Evolutionary conservation across 805 yeast genomes (phyloP), one percentile per base, ranked within the genome.

Genomic region (Spathaspora girioi): DNA sequence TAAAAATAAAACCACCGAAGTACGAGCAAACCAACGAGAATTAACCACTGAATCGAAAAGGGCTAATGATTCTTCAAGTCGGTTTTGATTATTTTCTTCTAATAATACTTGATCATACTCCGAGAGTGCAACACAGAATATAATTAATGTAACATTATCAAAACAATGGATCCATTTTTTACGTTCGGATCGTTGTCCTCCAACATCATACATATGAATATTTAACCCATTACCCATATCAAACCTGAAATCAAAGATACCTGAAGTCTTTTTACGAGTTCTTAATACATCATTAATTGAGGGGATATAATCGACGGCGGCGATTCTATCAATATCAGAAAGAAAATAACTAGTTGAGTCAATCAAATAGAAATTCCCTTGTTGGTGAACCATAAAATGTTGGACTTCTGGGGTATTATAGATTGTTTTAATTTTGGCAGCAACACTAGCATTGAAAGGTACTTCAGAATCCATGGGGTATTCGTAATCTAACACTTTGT

Each of bases 131-230:
- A 91, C 97, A 67, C 97, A 91, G 65, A 91, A 92, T 53, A 92
- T 89, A 47, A 92, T 86, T 45, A 88, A 76, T 0, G 97, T 87
- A 32, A 92, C 97, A 59, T 91, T 90, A 67, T 91, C 97, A 61
- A 94, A 94, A 64, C 97, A 89, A 69, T 94, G 96, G 55, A 94
- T 91, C 99, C 99, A 94, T 68, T 94, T 93, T 63, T 88, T 89
- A 49, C 99, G 83, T 72, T 94, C 99, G 2, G 96, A 84, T 60
- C 99, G 77, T 69, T 94, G 99, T 1, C 97, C 97, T 56, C 97
- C 97, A 46, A 92, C 97, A 67, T 92, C 97, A 62, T 62, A 75
- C 79, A 75, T 74, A 59, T 75, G 79, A 38, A 74, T 68, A 48
- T 68, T 70, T 19, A 73, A 60, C 6, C 75, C 75, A 31, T 60